Evolutionary conservation across 169 alveolate genomes (phyloP).

Genomic region (Cryptosporidium ubiquitum): DNA sequence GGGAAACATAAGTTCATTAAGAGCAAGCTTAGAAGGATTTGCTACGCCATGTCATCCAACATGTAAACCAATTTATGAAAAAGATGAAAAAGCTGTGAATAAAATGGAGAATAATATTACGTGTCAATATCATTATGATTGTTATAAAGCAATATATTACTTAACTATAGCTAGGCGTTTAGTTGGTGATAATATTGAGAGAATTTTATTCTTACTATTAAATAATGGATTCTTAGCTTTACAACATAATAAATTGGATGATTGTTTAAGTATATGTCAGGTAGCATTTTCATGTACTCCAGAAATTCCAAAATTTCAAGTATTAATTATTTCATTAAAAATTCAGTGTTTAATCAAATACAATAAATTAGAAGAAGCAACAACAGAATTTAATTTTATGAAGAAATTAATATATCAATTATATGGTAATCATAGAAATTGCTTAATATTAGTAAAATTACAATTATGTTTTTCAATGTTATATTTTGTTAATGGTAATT

Average conservation of each 20-base stretch:
- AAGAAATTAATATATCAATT: slow-evolving; percentile 29
- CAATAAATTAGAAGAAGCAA: slow-evolving; percentile 66
- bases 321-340: slow-evolving; percentile 20
- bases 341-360: slow-evolving; percentile 49
- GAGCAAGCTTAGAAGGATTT: slow-evolving; percentile 69
- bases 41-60: slow-evolving; percentile 73
- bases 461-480: slow-evolving; percentile 52
- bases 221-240: slow-evolving; percentile 56
- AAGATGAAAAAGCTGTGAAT: slow-evolving; percentile 8
- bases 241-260: slow-evolving; percentile 65
- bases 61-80: slow-evolving; percentile 28
- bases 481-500: slow-evolving; percentile 52
- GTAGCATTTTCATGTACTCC: slow-evolving; percentile 31
- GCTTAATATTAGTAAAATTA: slow-evolving; percentile 35
- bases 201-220: slow-evolving; percentile 18
- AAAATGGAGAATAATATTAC: slow-evolving; percentile 11
- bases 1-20: slow-evolving; percentile 48
- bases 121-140: slow-evolving; percentile 50
- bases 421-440: slow-evolving; percentile 49
- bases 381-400: slow-evolving; percentile 37
- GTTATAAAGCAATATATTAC: slow-evolving; percentile 36
- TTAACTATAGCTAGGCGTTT: slow-evolving; percentile 14
- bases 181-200: slow-evolving; percentile 50
- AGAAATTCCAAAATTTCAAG: slow-evolving; percentile 61
- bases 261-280: slow-evolving; percentile 71